Evolutionary conservation across 2,329 filamentous ascomycete species (phyloP), one percentile per base, ranked within the genome.

Genomic region (Amesomyces nigricolor): DNA sequence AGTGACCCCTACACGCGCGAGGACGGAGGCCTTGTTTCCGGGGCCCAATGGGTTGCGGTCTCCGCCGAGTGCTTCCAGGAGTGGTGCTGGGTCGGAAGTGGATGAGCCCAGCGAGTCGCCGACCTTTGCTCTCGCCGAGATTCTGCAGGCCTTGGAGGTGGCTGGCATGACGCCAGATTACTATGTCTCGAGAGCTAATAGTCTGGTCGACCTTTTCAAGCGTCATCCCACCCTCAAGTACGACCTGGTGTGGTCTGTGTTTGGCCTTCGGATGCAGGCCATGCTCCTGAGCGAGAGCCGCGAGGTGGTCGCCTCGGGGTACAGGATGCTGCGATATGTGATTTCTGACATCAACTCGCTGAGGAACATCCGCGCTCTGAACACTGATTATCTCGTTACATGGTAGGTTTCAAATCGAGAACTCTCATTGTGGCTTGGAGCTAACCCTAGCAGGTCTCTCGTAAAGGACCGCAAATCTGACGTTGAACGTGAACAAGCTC

Each of bases 381-480:
- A 96, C 63, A 97, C 91, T 0, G 95, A 99, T 69, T 92, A 90
- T 64, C 77, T 97, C 17, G 91, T 96, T 29, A 90, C 96, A 39
- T 78, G 92, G 65, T 78, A 64, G 67, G 74, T 71, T 45, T 10
- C 39, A 4, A 19, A 35, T 39, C 6, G 16, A 11, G 38, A 14
- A 26, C 51, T 5, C 29, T 10, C 9, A 11, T 40, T 13, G 17
- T 26, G 14, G 5, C 17, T 26, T 2, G 30, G 26, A 26, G 30
- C 59, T 63, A 39, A 65, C 10, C 19, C 4, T 43, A 22, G 17
- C 55, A 82, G 79, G 58, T 97, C 94, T 0, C 76, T 99, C 35
- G 90, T 95, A 61, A 97, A 97, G 68, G 94, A 97, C 69, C 87
- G 88, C 66, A 97, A 96, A 70, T 89, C 92, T n/a, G 91, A 92